Evolutionary conservation across 2,329 filamentous ascomycete genomes (phyloP).

Genomic region (Alternaria metachromatica): DNA sequence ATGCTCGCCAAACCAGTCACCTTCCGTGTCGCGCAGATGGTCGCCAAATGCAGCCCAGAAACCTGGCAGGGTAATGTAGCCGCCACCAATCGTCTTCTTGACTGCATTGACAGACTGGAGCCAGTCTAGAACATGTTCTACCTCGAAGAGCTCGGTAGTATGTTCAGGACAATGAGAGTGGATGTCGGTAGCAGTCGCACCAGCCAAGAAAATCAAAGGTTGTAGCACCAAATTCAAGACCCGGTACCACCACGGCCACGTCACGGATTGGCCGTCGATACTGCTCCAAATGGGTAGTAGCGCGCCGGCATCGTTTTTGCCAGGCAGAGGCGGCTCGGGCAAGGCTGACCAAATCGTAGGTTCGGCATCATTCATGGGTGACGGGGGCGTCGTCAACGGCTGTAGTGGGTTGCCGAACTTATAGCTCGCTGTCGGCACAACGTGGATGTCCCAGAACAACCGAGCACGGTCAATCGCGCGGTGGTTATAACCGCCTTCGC

Average conservation of each 20-base stretch:
- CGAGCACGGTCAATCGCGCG: constrained; percentile 70
- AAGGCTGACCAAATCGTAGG: constrained; percentile 25
- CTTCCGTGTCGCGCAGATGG: constrained; percentile 29
- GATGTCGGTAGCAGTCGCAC: constrained; percentile 61
- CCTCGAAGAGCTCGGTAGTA: constrained; percentile 41
- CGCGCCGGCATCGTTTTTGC: constrained; percentile 48
- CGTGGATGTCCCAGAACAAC: constrained; percentile 68
- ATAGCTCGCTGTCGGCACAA: constrained; percentile 66
- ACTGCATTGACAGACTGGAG: constrained; percentile 35
- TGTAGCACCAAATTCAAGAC: constrained; percentile 69
- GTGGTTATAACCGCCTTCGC: constrained; percentile 74
- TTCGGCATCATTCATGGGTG: constrained; percentile 9
- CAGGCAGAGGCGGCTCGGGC: constrained; percentile 38
- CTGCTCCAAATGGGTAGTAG: constrained; percentile 74
- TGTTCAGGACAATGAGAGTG: constrained; percentile 48
- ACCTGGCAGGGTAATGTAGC: constrained; percentile 28
- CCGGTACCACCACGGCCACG: constrained; percentile 66
- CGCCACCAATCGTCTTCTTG: constrained; percentile 23
- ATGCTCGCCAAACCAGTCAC: constrained; percentile 42
- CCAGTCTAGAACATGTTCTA: constrained; percentile 42
- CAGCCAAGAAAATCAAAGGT: constrained; percentile 67
- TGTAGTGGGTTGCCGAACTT: constrained; percentile 62
- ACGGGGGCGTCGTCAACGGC: constrained; percentile 44
- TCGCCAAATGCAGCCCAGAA: constrained; percentile 47
- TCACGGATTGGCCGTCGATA: constrained; percentile 67